Conservation (phyloP, 352 stramenopile species). For the Elongisporangium undulatum region DNA sequence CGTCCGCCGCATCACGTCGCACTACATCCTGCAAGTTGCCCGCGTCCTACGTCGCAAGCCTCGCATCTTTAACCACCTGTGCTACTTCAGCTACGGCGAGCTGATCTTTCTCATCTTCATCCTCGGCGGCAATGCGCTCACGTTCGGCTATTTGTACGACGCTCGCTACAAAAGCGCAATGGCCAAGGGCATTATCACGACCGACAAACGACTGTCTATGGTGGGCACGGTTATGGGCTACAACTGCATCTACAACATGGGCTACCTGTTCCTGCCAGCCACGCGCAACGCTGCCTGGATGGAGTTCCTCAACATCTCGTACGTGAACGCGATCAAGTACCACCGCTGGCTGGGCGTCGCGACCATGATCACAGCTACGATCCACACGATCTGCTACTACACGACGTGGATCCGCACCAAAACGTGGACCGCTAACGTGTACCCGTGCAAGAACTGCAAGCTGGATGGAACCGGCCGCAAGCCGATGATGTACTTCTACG, state of each 20-base stretch:
- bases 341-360: constrained; percentile 28
- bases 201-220: constrained; percentile 1
- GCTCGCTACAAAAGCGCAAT: constrained; percentile 5
- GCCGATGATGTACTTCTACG: constrained; percentile 39
- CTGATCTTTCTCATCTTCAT: constrained; percentile 28
- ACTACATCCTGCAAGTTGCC: constrained; percentile 21
- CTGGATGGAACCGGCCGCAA: constrained; percentile 18
- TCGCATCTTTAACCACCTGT: constrained; percentile 16
- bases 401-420: constrained; percentile 19
- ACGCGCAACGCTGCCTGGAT: constrained; percentile 34
- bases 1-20: constrained; percentile 26
- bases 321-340: constrained; percentile 32
- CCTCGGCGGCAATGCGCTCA: constrained; percentile 19
- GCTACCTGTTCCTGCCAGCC: constrained; percentile 27
- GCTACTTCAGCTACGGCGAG: constrained; percentile 29
- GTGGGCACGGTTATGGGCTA: constrained; percentile 11
- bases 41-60: constrained; percentile 42
- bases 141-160: constrained; percentile 19
- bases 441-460: constrained; percentile 37
- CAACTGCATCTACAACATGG: constrained; percentile 30
- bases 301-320: constrained; percentile 31
- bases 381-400: constrained; percentile 22
- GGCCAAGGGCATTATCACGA: neutral
- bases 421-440: constrained; percentile 12
- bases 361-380: constrained; percentile 14